Conservation (phyloP, 225 moss, liverwort and hornwort genomes). For the Ulota crispa region DNA sequence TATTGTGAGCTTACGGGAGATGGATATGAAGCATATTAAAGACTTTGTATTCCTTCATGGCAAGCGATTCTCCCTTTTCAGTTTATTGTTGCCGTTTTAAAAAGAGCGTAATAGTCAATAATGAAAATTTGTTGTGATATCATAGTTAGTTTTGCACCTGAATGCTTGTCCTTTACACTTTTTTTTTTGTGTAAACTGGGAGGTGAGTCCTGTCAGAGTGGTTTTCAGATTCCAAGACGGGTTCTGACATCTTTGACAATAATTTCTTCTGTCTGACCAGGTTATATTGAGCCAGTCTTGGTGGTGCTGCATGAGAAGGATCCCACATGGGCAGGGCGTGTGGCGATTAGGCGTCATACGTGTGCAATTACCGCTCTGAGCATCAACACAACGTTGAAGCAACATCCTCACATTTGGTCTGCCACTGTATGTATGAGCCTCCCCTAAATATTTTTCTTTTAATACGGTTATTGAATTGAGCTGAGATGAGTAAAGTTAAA, state of each 20-base stretch:
- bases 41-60: slow-evolving; percentile 99
- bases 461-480: background rate
- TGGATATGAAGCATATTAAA: slow-evolving; percentile 92
- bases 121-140: background rate
- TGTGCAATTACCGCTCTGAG: slow-evolving; percentile 91
- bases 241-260: slow-evolving; percentile 7
- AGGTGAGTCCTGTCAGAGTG: background rate
- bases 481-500: background rate
- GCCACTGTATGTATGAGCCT: slow-evolving; percentile 71
- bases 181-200: background rate
- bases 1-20: slow-evolving; percentile 82
- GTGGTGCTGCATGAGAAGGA: slow-evolving; percentile 86
- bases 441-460: slow-evolving; percentile 11
- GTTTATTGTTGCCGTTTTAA: slow-evolving; percentile 7
- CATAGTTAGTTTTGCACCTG: background rate
- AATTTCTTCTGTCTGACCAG: slow-evolving; percentile 24
- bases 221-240: slow-evolving; percentile 1
- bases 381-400: slow-evolving; percentile 94
- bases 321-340: slow-evolving; percentile 96
- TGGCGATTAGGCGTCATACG: slow-evolving; percentile 85
- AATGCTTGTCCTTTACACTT: background rate
- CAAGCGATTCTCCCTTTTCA: slow-evolving; percentile 33
- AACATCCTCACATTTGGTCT: slow-evolving; percentile 98
- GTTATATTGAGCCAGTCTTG: slow-evolving; percentile 94
- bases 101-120: background rate